phyloP scores from a whole-genome alignment of 352 stramenopile genomes.

The Peronospora farinosa region DNA sequence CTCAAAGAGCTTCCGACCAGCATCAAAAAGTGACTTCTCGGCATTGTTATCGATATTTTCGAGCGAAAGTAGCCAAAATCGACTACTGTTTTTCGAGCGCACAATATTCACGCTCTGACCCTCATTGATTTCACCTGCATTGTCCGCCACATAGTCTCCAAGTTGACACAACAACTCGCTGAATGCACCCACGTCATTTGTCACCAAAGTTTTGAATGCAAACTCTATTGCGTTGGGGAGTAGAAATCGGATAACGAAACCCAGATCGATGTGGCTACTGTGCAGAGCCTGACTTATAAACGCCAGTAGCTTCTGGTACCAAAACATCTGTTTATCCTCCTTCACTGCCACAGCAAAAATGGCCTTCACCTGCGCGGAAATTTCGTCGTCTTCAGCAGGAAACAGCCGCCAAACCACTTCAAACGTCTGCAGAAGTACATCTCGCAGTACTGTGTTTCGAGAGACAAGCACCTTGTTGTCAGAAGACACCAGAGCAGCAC shows the following conservation, averaged over 20 bases:
- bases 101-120: conserved; percentile 45
- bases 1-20: conserved; percentile 25
- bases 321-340: conserved; percentile 33
- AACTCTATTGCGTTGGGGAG: conserved; percentile 52
- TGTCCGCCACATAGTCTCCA: conserved; percentile 40
- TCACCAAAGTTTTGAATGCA: conserved; percentile 42
- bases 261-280: conserved; percentile 40
- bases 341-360: conserved; percentile 38
- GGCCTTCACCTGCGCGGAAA: conserved; percentile 33
- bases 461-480: conserved; percentile 42
- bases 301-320: conserved; percentile 41
- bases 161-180: conserved; percentile 49
- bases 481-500: conserved; percentile 30
- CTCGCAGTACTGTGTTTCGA: conserved; percentile 30
- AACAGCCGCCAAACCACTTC: conserved; percentile 68
- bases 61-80: conserved; percentile 25
- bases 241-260: conserved; percentile 51
- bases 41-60: conserved; percentile 14
- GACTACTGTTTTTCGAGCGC: conserved; percentile 23
- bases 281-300: conserved; percentile 48
- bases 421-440: conserved; percentile 44
- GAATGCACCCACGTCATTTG: conserved; percentile 36
- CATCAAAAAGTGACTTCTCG: conserved; percentile 29
- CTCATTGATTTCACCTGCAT: conserved; percentile 39
- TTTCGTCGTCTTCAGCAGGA: conserved; percentile 30